A percentile compares a stretch with the other conserved stretches of the same genome.
phyloP scores from a whole-genome alignment of 768 basidiomycete genomes.

The Tephrocybe sp. region DNA sequence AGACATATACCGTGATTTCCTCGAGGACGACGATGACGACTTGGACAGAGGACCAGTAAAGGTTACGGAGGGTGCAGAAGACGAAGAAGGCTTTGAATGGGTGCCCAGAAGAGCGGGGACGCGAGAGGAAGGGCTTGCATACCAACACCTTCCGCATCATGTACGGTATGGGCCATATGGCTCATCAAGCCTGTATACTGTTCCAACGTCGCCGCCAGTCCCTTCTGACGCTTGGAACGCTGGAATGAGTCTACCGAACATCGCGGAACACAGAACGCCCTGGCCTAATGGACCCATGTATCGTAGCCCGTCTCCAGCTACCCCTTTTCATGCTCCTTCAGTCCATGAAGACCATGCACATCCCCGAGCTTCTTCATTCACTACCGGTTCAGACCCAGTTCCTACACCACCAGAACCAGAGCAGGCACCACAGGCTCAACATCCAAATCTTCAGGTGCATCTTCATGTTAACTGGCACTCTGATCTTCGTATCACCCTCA shows the following conservation, averaged over 20 bases:
- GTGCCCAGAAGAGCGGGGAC: constrained; percentile 66
- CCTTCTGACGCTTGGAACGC: constrained; percentile 45
- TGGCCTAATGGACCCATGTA: constrained; percentile 29
- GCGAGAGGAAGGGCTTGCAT: constrained; percentile 56
- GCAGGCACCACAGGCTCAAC: constrained; percentile 9
- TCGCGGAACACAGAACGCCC: constrained; percentile 34
- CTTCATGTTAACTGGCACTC: constrained; percentile 85
- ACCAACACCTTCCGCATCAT: constrained; percentile 74
- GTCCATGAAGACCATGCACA: constrained; percentile 7
- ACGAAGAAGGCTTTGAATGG: constrained; percentile 84
- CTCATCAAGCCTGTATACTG: constrained; percentile 56
- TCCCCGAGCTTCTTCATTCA: constrained; percentile 5
- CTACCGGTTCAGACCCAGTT: constrained; percentile 20
- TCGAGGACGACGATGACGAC: constrained; percentile 78
- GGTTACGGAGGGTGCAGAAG: constrained; percentile 51
- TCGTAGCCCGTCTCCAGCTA: constrained; percentile 33
- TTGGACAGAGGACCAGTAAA: constrained; percentile 50
- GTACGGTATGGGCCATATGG: constrained; percentile 63
- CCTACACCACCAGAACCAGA: constrained; percentile 6
- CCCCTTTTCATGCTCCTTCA: constrained; percentile 27
- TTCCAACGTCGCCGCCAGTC: constrained; percentile 48
- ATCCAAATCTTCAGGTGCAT: constrained; percentile 85
- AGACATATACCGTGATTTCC: constrained; percentile 93
- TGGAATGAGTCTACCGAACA: constrained; percentile 36
- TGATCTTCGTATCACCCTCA: constrained; percentile 83